Evolutionary conservation across 2,329 filamentous ascomycete genomes (phyloP).

Genomic region (Aspergillus awamori): DNA sequence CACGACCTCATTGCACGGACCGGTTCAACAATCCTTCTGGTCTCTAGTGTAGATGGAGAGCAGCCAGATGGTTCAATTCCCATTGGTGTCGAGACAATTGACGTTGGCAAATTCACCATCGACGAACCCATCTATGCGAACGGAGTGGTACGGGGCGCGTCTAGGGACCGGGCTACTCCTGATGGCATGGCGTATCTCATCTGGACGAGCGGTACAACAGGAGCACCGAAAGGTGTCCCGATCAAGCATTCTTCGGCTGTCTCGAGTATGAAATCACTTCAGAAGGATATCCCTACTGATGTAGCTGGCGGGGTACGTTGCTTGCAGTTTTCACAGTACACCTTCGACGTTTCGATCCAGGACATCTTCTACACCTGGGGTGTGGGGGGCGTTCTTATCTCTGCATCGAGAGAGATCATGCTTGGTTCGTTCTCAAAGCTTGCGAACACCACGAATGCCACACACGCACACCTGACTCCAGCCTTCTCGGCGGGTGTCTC

Average conservation of each 20-base stretch:
- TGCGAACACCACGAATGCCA: constrained; percentile 30
- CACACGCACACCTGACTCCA: constrained; percentile 36
- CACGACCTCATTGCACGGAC: constrained; percentile 44
- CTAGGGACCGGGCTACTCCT: constrained; percentile 12
- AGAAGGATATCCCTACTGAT: constrained; percentile 35
- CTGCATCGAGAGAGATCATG: constrained; percentile 32
- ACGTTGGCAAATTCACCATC: constrained; percentile 29
- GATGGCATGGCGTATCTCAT: constrained; percentile 42
- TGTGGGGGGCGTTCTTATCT: constrained; percentile 31
- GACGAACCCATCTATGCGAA: not conserved
- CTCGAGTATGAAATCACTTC: constrained; percentile 40
- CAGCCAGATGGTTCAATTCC: constrained; percentile 32
- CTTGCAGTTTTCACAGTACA: constrained; percentile 44
- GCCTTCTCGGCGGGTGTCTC: constrained; percentile 36
- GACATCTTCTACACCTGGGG: constrained; percentile 39
- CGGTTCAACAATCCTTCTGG: constrained; percentile 33
- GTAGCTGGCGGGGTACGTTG: constrained; percentile 33
- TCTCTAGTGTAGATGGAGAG: constrained; percentile 26
- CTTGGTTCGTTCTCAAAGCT: constrained; percentile 32
- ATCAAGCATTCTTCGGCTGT: constrained; percentile 42
- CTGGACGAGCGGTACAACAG: constrained; percentile 43
- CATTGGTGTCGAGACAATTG: constrained; percentile 29
- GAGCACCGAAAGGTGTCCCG: constrained; percentile 44
- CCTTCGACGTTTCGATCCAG: constrained; percentile 46
- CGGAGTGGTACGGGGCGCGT: not conserved